Evolutionary conservation across 2,329 filamentous ascomycete genomes (phyloP), one percentile per base, ranked within the genome.

Genomic region (Xylariaceae sp.): DNA sequence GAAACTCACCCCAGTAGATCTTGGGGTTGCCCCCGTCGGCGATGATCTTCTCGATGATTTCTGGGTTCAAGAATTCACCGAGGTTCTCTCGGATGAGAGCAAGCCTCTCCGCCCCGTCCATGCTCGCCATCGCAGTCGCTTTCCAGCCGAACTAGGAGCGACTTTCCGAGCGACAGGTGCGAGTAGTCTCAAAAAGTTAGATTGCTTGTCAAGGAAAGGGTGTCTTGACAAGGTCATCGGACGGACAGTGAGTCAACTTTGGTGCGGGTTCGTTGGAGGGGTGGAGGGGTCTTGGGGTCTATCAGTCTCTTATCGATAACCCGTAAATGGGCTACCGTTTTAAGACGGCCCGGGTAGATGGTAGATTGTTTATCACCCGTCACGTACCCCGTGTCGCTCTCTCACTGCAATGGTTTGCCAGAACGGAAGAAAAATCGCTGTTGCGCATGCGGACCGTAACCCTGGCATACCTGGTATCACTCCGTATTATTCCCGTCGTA

Each of bases 81-180:
- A 93, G 70, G 59, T 92, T 92, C 56, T 80, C 77, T 42, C 72
- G 76, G 64, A 94, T 93, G 52, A 94, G 72, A 35, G 70, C 70
- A 49, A 90, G 68, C 57, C 80, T 80, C 60, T 86, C 76, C 40
- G 72, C 62, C 43, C 63, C 52, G 40, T 59, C 66, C 55, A 65
- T 56, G 19, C 35, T 37, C 22, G 43, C 16, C 43, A 45, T 45
- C 6, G 15, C 15, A 5, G 6, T 13, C 7, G 5, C 12, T 5
- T 26, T 26, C n/a, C 15, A 5, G 5, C 5, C 24, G 12, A 13
- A 11, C 24, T 6, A 13, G 5, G 6, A 7, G 5, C 12, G 24
- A 26, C 24, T 13, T 11, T 26, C 5, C n/a, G n/a, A 5, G 24
- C 24, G n/a, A n/a, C n/a, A n/a, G n/a, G n/a, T n/a, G n/a, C n/a